Evolutionary conservation across 2,329 filamentous ascomycete species (phyloP).

Genomic region (Aspergillus pseudoglaucus): DNA sequence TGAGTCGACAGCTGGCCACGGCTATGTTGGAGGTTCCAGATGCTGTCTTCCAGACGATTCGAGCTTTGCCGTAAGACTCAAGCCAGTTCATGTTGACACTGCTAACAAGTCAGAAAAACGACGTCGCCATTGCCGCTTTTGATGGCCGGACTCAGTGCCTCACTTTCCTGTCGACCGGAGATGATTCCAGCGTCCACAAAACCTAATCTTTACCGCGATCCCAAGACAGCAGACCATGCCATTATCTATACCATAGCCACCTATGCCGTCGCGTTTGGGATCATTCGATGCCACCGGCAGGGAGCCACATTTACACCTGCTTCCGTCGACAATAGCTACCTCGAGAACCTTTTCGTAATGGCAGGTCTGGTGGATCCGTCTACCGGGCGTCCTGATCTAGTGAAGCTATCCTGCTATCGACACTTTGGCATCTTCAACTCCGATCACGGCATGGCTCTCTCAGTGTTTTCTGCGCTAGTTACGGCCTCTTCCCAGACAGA

Average conservation of each 20-base stretch:
- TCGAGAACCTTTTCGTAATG: constrained; percentile 51
- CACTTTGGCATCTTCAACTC: constrained; percentile 51
- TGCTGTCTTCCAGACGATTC: constrained; percentile 17
- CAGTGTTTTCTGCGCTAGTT: constrained; percentile 51
- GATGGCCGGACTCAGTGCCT: constrained; percentile 23
- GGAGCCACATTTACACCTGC: constrained; percentile 13
- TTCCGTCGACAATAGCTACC: constrained; percentile 42
- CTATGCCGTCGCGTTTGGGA: constrained; percentile 20
- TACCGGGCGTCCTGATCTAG: constrained; percentile 45
- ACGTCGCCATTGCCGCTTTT: constrained; percentile 22
- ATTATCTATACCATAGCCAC: constrained; percentile 20
- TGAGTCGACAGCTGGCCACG: constrained; percentile 14
- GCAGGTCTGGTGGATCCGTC: constrained; percentile 46
- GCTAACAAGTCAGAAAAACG: constrained; percentile 8
- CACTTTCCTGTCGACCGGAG: constrained; percentile 14
- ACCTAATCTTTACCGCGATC: constrained; percentile 18
- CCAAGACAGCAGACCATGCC: constrained; percentile 12
- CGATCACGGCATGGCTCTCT: constrained; percentile 55
- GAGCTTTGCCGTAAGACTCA: constrained; percentile 18
- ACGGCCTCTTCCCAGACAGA: constrained; percentile 53
- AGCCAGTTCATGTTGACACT: background rate
- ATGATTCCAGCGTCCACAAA: constrained; percentile 15
- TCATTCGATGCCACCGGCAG: constrained; percentile 21
- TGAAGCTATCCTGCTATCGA: constrained; percentile 44
- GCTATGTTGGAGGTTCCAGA: constrained; percentile 17